Base-by-base conservation (phyloP, 768 basidiomycete species). In the Psilocybe tampanensis region DNA sequence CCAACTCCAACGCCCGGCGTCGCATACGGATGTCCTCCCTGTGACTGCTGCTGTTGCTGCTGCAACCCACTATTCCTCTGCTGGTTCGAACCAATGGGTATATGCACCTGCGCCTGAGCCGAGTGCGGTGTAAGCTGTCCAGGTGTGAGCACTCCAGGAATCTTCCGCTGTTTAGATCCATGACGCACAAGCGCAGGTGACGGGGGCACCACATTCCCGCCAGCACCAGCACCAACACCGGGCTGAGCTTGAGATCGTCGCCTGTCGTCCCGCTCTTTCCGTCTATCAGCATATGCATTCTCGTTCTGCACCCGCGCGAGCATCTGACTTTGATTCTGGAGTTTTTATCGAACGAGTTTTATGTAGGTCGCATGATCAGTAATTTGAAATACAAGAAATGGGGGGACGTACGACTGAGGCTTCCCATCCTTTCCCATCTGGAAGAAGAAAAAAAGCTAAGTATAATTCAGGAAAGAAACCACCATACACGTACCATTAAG, bases 401-500 rank as follows among this genome's bases (percentile, higher is more conserved):
- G 34, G 52, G 42, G 29, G 6, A 82, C 86, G 62, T 66, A 92
- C 92, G 71, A 84, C 73, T 36, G 88, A 86, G 44, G 82, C 83
- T 74, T 98, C 95, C 95, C 95, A 98, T 52, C 96, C 96, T 75
- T 91, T 91, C 45, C 95, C 95, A 63, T 87, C 90, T 92, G 65
- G 48, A 52, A 29, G 34, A 36, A 11, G 47, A 19, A 33, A 64
- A 47, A 51, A 33, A 45, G 21, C 47, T 18, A 47, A 47, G 19
- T 24, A 44, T 17, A 15, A 47, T 21, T 29, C 9, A 29, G 47
- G 48, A 15, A 33, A 22, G 55, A 15, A 53, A 52, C 1, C n/a
- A 13, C 24, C 8, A 17, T 11, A n/a, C 8, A 33, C 47, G 41
- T 61, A 90, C 90, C 87, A 66, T 98, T 95, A 50, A 98, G 74